Evolutionary conservation across 345 rosid genomes (phyloP), one percentile per base, ranked within the genome.

Genomic region (Nasturtium officinale): DNA sequence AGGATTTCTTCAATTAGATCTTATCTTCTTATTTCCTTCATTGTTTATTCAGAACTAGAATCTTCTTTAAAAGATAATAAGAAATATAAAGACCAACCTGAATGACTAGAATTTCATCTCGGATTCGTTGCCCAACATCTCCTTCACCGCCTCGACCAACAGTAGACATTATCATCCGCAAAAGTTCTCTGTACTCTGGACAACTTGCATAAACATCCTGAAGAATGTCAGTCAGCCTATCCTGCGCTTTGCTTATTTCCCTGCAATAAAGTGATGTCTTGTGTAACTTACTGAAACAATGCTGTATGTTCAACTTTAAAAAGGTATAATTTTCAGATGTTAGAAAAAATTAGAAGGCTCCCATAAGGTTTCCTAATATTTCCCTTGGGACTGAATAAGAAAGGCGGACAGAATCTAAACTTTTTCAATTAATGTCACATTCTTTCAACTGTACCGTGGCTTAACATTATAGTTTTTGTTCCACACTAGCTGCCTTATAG

Each of bases 131-230:
- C 59, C 99, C 99, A n/a, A 91, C 98, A 79, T 95, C 99, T 69
- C 98, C 99, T 81, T 95, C 97, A 71, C 99, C 99, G 43, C 99
- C 99, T 68, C 99, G 86, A 61, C 99, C 99, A 82, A 95, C 92
- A 63, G 97, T 85, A 52, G 97, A 87, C 96, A 95, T 43, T 79
- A 95, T 87, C 94, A 95, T 87, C 23, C 96, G 85, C 77, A 87
- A 55, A 79, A 90, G 76, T 80, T 95, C 98, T 62, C 90, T 82
- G 75, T 86, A 77, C 80, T 86, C 84, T 45, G 94, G 92, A 81
- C 65, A 59, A 68, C 67, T 80, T 66, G 64, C 66, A 75, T 87
- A 95, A 43, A 83, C 73, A 60, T 84, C 82, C 80, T 91, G 91
- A 67, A 95, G 94, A 76, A 70, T 11, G 69, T 85, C 88, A 50